phyloP scores from a whole-genome alignment of 371 early-diverging fungal species.

The Rhizopus arrhizus region DNA sequence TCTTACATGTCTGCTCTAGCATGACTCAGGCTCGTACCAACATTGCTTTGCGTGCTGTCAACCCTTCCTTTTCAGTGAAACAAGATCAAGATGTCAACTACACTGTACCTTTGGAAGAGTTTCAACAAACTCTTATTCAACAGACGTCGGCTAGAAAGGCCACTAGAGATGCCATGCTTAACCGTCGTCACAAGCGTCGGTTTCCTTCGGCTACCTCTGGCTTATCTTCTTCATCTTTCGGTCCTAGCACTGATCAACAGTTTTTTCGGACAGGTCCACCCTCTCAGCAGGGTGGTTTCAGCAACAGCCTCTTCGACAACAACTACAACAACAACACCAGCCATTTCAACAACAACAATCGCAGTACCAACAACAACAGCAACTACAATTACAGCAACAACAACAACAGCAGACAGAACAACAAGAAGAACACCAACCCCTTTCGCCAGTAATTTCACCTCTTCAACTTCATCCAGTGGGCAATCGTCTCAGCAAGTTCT shows the following conservation, averaged over 20 bases:
- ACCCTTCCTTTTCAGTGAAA: constrained; percentile 10
- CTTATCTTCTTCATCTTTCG: no score
- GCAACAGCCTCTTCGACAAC: neutral
- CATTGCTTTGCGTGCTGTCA: constrained; percentile 12
- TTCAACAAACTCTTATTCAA: neutral
- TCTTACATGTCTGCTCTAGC: constrained; percentile 9
- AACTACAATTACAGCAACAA: no score
- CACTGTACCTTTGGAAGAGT: neutral
- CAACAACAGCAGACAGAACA: neutral
- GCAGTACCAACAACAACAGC: no score
- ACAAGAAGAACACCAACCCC: constrained; percentile 5
- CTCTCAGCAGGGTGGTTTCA: constrained; percentile 26
- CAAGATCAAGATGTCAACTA: neutral
- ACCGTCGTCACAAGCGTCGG: neutral
- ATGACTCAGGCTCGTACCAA: constrained; percentile 14
- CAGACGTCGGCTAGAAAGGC: constrained; percentile 1
- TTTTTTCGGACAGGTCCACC: constrained; percentile 26
- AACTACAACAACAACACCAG: constrained; percentile 10
- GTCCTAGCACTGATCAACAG: neutral
- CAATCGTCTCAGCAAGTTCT: constrained; percentile 12
- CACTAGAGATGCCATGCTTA: neutral
- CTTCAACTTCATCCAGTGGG: no score
- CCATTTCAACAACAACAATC: neutral
- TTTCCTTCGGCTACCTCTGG: no score
- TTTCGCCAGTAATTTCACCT: constrained; percentile 6